Conservation (phyloP, 257 asterid genomes). For the Anisodus acutangulus region DNA sequence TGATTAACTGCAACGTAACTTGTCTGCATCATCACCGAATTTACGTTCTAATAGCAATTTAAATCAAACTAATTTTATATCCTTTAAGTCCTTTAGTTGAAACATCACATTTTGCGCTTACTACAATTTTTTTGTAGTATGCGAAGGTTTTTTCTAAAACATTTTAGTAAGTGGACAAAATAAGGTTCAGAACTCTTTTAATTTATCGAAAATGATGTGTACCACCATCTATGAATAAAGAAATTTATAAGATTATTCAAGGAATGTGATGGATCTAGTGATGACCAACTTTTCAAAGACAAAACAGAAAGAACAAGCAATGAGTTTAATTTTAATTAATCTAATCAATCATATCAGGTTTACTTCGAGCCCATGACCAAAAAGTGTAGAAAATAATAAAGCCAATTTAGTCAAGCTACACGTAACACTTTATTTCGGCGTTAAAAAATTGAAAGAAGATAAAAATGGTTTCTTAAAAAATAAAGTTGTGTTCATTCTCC, state of each 20-base stretch:
- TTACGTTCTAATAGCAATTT: not conserved
- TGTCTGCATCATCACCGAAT: constrained; percentile 28
- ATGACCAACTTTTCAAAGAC: constrained; percentile 19
- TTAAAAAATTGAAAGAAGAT: not conserved
- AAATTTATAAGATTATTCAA: not conserved
- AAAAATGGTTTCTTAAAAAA: not conserved
- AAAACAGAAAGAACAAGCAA: constrained; percentile 13
- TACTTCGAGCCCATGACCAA: constrained; percentile 44
- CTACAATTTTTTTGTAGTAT: constrained; percentile 10
- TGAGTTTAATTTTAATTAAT: not conserved
- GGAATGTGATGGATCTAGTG: constrained; percentile 23
- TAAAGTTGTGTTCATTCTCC: not conserved
- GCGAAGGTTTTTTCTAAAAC: not conserved
- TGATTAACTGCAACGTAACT: constrained; percentile 44
- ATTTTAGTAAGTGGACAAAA: constrained; percentile 22
- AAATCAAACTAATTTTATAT: not conserved
- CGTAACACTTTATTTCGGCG: constrained; percentile 42
- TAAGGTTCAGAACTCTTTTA: constrained; percentile 6
- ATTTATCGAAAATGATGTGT: constrained; percentile 4
- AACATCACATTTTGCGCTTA: constrained; percentile 9
- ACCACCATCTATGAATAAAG: not conserved
- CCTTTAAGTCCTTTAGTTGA: constrained; percentile 10
- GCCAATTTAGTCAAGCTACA: constrained; percentile 36
- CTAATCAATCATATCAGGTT: constrained; percentile 19
- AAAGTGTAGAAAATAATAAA: not conserved